Conservation (phyloP, 495 filamentous ascomycete species). For the Aspergillus homomorphus region DNA sequence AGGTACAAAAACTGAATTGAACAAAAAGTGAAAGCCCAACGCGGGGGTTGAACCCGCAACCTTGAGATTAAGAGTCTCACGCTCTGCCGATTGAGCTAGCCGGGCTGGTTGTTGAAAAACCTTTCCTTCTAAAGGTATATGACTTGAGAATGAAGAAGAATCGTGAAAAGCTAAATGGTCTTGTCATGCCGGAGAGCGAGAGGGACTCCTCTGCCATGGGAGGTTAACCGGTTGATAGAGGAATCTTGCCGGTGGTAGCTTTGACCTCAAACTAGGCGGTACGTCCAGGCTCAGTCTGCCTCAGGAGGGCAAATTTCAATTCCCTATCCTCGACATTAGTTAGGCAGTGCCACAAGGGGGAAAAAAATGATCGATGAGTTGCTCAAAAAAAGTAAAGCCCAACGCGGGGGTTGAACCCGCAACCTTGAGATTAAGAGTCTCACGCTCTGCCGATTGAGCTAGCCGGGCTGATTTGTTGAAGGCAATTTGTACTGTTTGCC, state of each 20-base stretch:
- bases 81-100: constrained; percentile 21
- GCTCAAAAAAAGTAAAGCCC: constrained; percentile 6
- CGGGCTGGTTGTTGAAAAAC: constrained; percentile 1
- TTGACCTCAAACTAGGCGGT: too few relatives aligned
- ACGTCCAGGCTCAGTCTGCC: too few relatives aligned
- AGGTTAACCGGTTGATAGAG: too few relatives aligned
- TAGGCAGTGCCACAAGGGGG: neutral
- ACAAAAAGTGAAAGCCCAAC: constrained; percentile 13
- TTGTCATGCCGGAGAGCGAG: too few relatives aligned
- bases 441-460: constrained; percentile 21
- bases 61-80: constrained; percentile 21
- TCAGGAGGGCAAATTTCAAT: too few relatives aligned
- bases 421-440: constrained; percentile 20
- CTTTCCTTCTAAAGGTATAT: too few relatives aligned
- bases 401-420: constrained; percentile 19
- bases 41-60: constrained; percentile 18
- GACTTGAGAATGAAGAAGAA: too few relatives aligned
- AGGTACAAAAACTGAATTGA: neutral
- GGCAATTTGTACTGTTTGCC: neutral
- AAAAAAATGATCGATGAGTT: neutral
- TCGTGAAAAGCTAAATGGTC: too few relatives aligned
- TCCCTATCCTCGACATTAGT: too few relatives aligned
- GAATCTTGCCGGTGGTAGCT: too few relatives aligned
- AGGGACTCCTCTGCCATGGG: too few relatives aligned
- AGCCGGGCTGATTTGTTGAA: constrained; percentile 11